These are phyloP conservation scores for Lachancea fermentati DNA, from an alignment of 805 yeast species.

Conservation along the genomic window DNA sequence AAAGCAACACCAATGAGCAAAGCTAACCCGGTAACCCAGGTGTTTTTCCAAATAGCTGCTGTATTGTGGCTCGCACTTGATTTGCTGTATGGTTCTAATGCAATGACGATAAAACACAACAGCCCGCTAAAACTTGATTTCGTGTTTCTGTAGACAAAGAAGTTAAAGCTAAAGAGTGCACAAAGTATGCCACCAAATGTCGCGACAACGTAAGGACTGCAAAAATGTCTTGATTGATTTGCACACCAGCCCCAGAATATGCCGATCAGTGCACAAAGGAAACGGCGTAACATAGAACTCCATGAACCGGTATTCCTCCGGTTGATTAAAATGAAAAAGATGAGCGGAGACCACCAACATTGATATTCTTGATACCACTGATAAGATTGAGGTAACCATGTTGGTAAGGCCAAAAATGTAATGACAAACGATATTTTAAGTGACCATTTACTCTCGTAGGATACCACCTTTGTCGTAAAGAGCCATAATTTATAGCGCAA, in stretches of 20 bases:
- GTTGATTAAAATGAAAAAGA: slow-evolving; percentile 36
- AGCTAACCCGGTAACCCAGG: slow-evolving; percentile 38
- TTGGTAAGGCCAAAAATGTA: slow-evolving; percentile 38
- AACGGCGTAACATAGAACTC: slow-evolving; percentile 30
- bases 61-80: slow-evolving; percentile 14
- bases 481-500: slow-evolving; percentile 38
- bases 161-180: slow-evolving; percentile 31
- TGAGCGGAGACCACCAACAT: slow-evolving; percentile 40
- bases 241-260: slow-evolving; percentile 46
- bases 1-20: slow-evolving; percentile 36
- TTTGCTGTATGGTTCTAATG: slow-evolving; percentile 30
- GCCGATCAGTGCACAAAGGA: slow-evolving; percentile 35
- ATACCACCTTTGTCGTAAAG: slow-evolving; percentile 29
- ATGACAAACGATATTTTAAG: slow-evolving; percentile 36
- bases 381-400: slow-evolving; percentile 37
- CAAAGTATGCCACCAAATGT: slow-evolving; percentile 37
- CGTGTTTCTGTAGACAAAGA: slow-evolving; percentile 36
- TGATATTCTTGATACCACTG: slow-evolving; percentile 40
- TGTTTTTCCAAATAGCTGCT: slow-evolving; percentile 31
- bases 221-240: slow-evolving; percentile 34
- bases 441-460: slow-evolving; percentile 40
- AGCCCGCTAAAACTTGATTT: slow-evolving; percentile 40
- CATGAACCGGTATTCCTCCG: slow-evolving; percentile 39
- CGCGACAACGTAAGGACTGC: slow-evolving; percentile 36
- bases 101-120: slow-evolving; percentile 37